phyloP scores from a whole-genome alignment of 2,329 filamentous ascomycete genomes.

The Pyrenochaeta sp. region DNA sequence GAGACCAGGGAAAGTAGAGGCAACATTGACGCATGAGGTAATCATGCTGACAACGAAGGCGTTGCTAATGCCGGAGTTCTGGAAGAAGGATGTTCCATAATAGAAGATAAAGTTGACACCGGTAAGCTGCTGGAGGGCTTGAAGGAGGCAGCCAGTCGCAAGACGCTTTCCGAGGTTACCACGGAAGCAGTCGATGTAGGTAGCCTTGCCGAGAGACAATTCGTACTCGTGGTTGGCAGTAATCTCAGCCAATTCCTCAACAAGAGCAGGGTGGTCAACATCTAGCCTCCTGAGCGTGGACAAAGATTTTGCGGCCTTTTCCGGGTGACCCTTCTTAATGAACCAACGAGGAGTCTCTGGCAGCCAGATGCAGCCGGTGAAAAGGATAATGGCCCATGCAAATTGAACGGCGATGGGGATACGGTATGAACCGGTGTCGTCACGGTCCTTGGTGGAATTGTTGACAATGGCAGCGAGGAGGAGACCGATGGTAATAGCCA shows the following conservation, averaged over 20 bases:
- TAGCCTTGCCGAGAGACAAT: conserved; percentile 63
- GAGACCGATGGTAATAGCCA: conserved; percentile 75
- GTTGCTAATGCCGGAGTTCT: conserved; percentile 50
- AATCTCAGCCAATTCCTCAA: conserved; percentile 69
- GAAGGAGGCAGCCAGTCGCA: conserved; percentile 75
- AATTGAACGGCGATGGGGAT: conserved; percentile 81
- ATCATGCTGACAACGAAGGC: conserved; percentile 77
- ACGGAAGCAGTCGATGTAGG: conserved; percentile 56
- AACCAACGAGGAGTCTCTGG: conserved; percentile 80
- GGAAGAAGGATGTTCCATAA: conserved; percentile 53
- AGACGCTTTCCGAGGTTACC: conserved; percentile 67
- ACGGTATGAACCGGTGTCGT: conserved; percentile 72
- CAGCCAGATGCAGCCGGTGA: conserved; percentile 67
- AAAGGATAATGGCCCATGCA: conserved; percentile 74
- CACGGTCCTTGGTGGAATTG: conserved; percentile 66
- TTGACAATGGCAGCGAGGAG: conserved; percentile 72
- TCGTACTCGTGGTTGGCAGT: conserved; percentile 79
- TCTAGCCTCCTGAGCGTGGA: conserved; percentile 69
- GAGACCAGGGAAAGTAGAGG: conserved; percentile 77
- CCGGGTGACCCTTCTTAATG: conserved; percentile 69
- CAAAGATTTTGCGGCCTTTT: conserved; percentile 71
- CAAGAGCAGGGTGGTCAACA: conserved; percentile 65
- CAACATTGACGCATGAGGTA: conserved; percentile 78
- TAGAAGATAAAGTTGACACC: conserved; percentile 57
- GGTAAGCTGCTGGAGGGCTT: conserved; percentile 80